phyloP scores from a whole-genome alignment of 2,329 filamentous ascomycete species.

The Penicillium sp. region DNA sequence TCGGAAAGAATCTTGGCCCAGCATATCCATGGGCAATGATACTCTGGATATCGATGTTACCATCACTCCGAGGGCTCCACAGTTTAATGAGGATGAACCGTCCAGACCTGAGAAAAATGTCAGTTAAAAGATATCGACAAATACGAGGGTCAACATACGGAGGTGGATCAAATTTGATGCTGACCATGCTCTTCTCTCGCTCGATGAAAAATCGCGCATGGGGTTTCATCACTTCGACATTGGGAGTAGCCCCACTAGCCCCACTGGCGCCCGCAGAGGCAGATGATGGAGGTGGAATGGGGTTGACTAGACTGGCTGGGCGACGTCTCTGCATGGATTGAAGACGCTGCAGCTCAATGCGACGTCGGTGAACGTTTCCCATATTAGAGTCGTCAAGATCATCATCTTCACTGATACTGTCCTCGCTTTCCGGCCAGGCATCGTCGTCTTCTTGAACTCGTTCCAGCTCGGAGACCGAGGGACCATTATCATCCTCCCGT shows the following conservation, averaged over 20 bases:
- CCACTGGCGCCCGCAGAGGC: conserved; percentile 14
- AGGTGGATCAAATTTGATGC: conserved; percentile 69
- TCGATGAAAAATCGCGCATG: conserved; percentile 84
- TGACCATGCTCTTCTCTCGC: conserved; percentile 80
- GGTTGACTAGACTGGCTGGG: conserved; percentile 35
- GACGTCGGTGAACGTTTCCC: conserved; percentile 32
- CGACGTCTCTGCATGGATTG: conserved; percentile 30
- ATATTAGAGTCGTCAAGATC: conserved; percentile 26
- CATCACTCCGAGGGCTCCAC: conserved; percentile 75
- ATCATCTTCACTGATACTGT: conserved; percentile 37
- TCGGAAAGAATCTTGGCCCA: conserved; percentile 81
- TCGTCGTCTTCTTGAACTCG: conserved; percentile 38
- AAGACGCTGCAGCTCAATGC: conserved; percentile 30
- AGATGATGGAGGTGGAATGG: conserved; percentile 24
- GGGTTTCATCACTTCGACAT: conserved; percentile 63
- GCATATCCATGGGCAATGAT: conserved; percentile 83
- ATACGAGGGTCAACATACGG: conserved; percentile 37
- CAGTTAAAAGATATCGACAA: background rate
- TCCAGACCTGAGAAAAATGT: conserved; percentile 60
- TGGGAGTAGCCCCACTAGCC: conserved; percentile 10
- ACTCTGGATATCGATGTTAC: conserved; percentile 88
- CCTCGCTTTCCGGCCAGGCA: conserved; percentile 38
- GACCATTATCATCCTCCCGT: conserved; percentile 31
- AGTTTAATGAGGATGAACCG: conserved; percentile 87
- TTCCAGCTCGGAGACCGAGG: conserved; percentile 33